Conservation (phyloP, 2,329 filamentous ascomycete genomes). For the Cylindrodendrum hubeiense region DNA sequence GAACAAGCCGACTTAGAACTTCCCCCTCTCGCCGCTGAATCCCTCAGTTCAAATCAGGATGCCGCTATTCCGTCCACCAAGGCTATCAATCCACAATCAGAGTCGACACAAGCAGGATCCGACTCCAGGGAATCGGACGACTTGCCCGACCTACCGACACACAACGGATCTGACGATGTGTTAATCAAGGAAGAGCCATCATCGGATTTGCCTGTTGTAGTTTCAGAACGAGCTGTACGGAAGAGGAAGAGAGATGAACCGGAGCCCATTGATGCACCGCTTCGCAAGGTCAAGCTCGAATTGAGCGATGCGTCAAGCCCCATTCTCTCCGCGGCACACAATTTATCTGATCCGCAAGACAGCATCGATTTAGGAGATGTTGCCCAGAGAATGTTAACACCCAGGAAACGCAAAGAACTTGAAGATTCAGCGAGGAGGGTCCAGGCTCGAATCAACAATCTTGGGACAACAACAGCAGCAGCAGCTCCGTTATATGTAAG, state of each 20-base stretch:
- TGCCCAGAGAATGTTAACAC: slow-evolving; percentile 49
- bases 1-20: slow-evolving; percentile 45
- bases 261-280: slow-evolving; percentile 37
- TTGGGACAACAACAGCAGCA: slow-evolving; percentile 28
- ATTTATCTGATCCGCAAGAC: slow-evolving; percentile 58
- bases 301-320: slow-evolving; percentile 45
- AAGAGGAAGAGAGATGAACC: slow-evolving; percentile 58
- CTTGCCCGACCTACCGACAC: slow-evolving; percentile 36
- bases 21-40: slow-evolving; percentile 41
- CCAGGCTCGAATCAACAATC: slow-evolving; percentile 22
- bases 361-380: slow-evolving; percentile 68
- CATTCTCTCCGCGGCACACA: slow-evolving; percentile 33
- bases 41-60: slow-evolving; percentile 24
- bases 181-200: slow-evolving; percentile 65
- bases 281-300: slow-evolving; percentile 59
- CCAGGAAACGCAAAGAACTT: slow-evolving; percentile 49
- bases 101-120: slow-evolving; percentile 47
- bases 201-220: slow-evolving; percentile 64
- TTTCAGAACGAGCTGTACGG: slow-evolving; percentile 62
- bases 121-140: slow-evolving; percentile 41
- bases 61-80: slow-evolving; percentile 14
- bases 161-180: slow-evolving; percentile 19
- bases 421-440: slow-evolving; percentile 31
- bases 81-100: slow-evolving; percentile 34
- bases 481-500: slow-evolving; percentile 36